Conservation (phyloP, 306 rosid genomes). For the Lotus japonicus region DNA sequence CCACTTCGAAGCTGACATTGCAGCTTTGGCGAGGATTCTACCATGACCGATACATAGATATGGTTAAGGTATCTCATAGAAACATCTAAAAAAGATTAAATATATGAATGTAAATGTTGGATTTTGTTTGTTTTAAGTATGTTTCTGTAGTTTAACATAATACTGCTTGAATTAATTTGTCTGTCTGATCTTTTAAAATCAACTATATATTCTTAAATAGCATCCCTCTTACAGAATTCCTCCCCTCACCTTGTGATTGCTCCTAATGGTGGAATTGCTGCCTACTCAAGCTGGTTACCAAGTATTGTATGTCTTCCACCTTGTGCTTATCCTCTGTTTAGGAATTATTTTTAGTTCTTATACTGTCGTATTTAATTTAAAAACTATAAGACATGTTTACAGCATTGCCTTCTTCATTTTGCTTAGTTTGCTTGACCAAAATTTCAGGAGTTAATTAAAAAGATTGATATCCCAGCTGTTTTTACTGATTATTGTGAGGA, state of each 20-base stretch:
- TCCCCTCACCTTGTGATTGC: conserved; percentile 70
- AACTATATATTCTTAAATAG: background rate
- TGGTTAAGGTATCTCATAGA: conserved; percentile 40
- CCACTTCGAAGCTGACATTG: conserved; percentile 43
- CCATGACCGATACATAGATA: conserved; percentile 67
- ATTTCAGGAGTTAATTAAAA: conserved; percentile 56
- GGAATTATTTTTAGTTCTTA: background rate
- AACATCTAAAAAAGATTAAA: background rate
- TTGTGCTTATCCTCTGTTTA: background rate
- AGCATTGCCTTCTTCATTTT: background rate
- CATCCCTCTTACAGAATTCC: conserved; percentile 38
- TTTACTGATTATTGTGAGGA: conserved; percentile 92
- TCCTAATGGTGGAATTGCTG: conserved; percentile 89
- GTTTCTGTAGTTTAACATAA: background rate
- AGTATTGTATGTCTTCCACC: conserved; percentile 49
- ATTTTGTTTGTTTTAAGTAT: background rate
- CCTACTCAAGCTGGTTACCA: conserved; percentile 86
- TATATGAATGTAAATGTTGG: background rate
- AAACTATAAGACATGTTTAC: background rate
- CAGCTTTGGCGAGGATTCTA: conserved; percentile 70
- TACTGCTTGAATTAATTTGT: conserved; percentile 4
- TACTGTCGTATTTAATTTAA: background rate
- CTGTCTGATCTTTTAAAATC: background rate
- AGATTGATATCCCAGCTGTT: conserved; percentile 51
- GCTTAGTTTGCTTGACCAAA: background rate